A percentile compares a stretch with the other conserved stretches of the same genome.
phyloP scores from a whole-genome alignment of 2,329 filamentous ascomycete species.

The Microsporum audouinii region DNA sequence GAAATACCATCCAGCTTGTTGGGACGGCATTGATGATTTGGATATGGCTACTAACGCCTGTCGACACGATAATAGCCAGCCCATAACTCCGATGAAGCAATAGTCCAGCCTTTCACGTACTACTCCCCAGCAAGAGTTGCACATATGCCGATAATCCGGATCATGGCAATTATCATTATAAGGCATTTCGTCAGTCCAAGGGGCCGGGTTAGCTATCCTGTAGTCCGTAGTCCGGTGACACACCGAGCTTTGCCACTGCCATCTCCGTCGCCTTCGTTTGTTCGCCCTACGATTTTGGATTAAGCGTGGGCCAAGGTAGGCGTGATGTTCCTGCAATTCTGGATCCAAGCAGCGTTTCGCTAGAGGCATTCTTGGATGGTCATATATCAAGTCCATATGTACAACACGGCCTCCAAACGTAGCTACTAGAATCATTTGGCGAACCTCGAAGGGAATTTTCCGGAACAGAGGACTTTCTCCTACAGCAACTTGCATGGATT shows the following conservation, averaged over 20 bases:
- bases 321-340: not conserved
- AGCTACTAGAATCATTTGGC: constrained; percentile 15
- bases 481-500: not conserved
- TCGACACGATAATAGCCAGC: constrained; percentile 24
- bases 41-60: constrained; percentile 19
- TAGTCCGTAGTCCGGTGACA: constrained; percentile 3
- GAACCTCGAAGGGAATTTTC: constrained; percentile 19
- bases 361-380: not conserved
- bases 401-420: constrained; percentile 8
- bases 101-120: not conserved
- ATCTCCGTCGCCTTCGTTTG: constrained; percentile 1
- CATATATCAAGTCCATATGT: constrained; percentile 7
- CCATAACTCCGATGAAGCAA: constrained; percentile 20
- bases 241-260: constrained; percentile 9
- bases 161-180: not conserved
- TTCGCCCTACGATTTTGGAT: not conserved
- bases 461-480: constrained; percentile 11
- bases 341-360: not conserved
- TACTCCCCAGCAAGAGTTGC: constrained; percentile 2
- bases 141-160: not conserved
- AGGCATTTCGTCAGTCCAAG: not conserved
- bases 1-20: not conserved
- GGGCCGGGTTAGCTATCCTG: not conserved
- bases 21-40: not conserved
- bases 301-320: not conserved